These are phyloP conservation scores for Aspergillus spinulosporus DNA, from an alignment of 2,329 filamentous ascomycete species.

Conservation along the genomic window DNA sequence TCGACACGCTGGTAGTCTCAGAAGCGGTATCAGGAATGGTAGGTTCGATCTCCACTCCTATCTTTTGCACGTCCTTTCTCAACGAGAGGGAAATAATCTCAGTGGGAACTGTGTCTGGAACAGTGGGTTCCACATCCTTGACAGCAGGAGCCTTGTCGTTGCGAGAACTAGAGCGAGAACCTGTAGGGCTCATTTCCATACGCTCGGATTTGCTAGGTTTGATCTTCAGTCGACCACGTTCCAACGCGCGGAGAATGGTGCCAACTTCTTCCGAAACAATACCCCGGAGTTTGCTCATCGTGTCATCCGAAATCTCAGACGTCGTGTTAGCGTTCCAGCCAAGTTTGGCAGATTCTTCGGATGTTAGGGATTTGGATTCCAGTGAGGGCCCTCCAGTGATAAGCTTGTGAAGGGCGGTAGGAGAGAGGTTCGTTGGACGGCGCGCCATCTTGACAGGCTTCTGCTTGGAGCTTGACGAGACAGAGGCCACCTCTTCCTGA, in stretches of 20 bases:
- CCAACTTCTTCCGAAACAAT: conserved; percentile 39
- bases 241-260: conserved; percentile 37
- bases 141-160: conserved; percentile 20
- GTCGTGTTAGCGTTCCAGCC: conserved; percentile 40
- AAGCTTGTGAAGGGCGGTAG: conserved; percentile 32
- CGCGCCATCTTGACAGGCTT: conserved; percentile 40
- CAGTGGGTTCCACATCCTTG: conserved; percentile 25
- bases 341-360: conserved; percentile 35
- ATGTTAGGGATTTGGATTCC: conserved; percentile 34
- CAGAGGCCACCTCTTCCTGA: conserved; percentile 37
- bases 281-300: conserved; percentile 39
- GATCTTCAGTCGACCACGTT: conserved; percentile 37
- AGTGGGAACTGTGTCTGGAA: conserved; percentile 29
- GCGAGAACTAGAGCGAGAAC: conserved; percentile 30
- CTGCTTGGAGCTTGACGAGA: conserved; percentile 32
- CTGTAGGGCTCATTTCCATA: conserved; percentile 35
- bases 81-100: conserved; percentile 26
- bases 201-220: conserved; percentile 37
- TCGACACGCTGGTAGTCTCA: conserved; percentile 25
- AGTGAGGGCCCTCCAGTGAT: conserved; percentile 34
- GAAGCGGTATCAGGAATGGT: conserved; percentile 28
- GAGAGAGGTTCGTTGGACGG: conserved; percentile 33
- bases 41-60: conserved; percentile 17
- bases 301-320: conserved; percentile 38
- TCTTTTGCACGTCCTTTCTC: conserved; percentile 13